Base-by-base conservation (phyloP, 129 eudicot genomes). In the Ambrosia artemisiifolia region DNA sequence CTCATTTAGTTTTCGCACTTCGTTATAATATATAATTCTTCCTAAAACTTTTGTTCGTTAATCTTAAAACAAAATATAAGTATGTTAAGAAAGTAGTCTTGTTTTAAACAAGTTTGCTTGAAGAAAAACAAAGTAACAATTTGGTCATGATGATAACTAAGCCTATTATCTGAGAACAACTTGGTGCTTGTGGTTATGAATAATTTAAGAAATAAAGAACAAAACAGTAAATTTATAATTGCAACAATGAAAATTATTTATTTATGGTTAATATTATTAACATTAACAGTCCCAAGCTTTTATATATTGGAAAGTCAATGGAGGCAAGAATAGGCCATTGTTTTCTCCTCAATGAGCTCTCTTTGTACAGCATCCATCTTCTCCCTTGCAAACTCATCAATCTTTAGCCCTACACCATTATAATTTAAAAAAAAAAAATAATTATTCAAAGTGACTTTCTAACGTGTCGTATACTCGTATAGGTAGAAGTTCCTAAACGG, bases 321-420 rank as follows among this genome's bases (percentile, higher is more conserved):
- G 53, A 92, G 95, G 78, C 82, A 85, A 64, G 97, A 88, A 78
- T 85, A 83, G 14, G 98, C 98, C 70, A 87, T 11, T 56, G 75
- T 17, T 78, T 88, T 92, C 77, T 92, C 96, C 81, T 92, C 91
- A 16, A 79, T 72, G 33, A 92, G 88, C 82, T 92, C 98, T 47
- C 66, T 77, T 20, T 74, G 95, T 34, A 84, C 75, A 35, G 76
- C 85, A 54, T 88, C 94, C 96, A 92, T 83, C 74, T 87, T 88
- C 59, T 43, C 85, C 82, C 91, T 92, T 8, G 96, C 80, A 80
- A 83, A 77, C 75, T 83, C 88, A 68, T 87, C 91, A 56, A 88
- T 92, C 68, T 81, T 81, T 17, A 92, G 76, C 67, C 98, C 98
- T 92, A 79, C 72, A 60, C 32, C 70, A 61, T 77, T 77, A 50